These are phyloP conservation scores for Sarocladium brachiariae DNA, from an alignment of 2,329 filamentous ascomycete genomes.

Conservation along the genomic window DNA sequence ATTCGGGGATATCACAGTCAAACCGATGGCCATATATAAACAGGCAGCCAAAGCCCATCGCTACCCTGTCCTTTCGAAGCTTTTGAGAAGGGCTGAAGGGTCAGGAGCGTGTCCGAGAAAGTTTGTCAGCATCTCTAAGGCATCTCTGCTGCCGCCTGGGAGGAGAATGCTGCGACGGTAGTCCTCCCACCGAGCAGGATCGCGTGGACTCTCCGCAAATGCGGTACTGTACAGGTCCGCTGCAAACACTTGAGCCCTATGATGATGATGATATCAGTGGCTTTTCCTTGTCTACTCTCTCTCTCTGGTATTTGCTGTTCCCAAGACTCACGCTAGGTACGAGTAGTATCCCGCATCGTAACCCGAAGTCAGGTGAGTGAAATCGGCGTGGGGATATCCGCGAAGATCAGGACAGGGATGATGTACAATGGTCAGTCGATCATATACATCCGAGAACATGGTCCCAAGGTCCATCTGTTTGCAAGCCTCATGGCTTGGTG, in stretches of 20 bases:
- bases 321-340: slow-evolving; percentile 16
- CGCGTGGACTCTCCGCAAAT: slow-evolving; percentile 16
- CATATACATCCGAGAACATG: neutral
- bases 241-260: slow-evolving; percentile 16
- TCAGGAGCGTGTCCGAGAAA: slow-evolving; percentile 17
- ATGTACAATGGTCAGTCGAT: neutral
- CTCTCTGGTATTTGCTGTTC: neutral
- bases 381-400: slow-evolving; percentile 15
- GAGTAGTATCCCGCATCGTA: slow-evolving; percentile 22
- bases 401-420: neutral
- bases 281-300: neutral
- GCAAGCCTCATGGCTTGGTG: neutral
- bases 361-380: slow-evolving; percentile 17
- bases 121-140: slow-evolving; percentile 16
- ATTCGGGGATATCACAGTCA: too few species aligned
- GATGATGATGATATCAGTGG: neutral
- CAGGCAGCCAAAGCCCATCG: too few species aligned
- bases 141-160: slow-evolving; percentile 17
- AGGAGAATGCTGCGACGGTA: slow-evolving; percentile 17
- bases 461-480: neutral
- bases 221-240: slow-evolving; percentile 18
- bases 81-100: neutral
- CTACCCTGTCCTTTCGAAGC: too few species aligned
- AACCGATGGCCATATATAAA: too few species aligned
- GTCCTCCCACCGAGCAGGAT: slow-evolving; percentile 15